Evolutionary conservation across 2,329 filamentous ascomycete species (phyloP), one percentile per base, ranked within the genome.

Genomic region (Colletotrichum plurivorum): DNA sequence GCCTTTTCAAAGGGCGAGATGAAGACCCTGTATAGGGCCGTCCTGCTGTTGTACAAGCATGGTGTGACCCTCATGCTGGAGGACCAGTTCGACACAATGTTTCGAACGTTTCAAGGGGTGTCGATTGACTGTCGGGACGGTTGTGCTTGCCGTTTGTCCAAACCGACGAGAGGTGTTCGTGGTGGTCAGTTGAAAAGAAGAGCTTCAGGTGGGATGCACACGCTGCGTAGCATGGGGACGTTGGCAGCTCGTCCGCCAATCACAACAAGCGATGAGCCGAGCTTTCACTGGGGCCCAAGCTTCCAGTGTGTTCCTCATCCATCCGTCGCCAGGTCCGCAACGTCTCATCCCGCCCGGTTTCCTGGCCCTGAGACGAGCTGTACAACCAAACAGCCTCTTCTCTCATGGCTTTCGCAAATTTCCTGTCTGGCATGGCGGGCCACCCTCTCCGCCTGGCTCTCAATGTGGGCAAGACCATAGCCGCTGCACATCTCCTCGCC

Each of bases 401-500:
- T 41, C 43, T 39, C 36, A 25, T 20, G 22, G 22, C 22, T 25
- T 18, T 25, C 48, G 56, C 51, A 39, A 31, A 18, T 20, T 36
- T 25, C 13, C 15, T 27, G 36, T 15, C 41, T 41, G 57, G 7
- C 20, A 58, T 52, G 45, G 46, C 52, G 56, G 53, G 49, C n/a
- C 31, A 43, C 27, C 61, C 69, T 10, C 73, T 84, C 60, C 84
- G 84, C 72, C 75, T 87, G 61, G 72, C 82, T 53, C 74, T 86
- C 70, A 79, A 82, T 69, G 81, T 83, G 18, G 73, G 84, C 70
- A 85, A 89, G 73, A 81, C 81, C 63, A 75, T 86, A 46, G 81
- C 84, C 59, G 74, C 84, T 51, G 76, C 78, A 27, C 88, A 90
- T 76, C 77, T 89, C n/a, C 76, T 85, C 68, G 80, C 77, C 76